A percentile compares a stretch with the other conserved stretches of the same genome.
Evolutionary conservation across 768 basidiomycete species (phyloP).

Genomic region (Amanita inopinata): DNA sequence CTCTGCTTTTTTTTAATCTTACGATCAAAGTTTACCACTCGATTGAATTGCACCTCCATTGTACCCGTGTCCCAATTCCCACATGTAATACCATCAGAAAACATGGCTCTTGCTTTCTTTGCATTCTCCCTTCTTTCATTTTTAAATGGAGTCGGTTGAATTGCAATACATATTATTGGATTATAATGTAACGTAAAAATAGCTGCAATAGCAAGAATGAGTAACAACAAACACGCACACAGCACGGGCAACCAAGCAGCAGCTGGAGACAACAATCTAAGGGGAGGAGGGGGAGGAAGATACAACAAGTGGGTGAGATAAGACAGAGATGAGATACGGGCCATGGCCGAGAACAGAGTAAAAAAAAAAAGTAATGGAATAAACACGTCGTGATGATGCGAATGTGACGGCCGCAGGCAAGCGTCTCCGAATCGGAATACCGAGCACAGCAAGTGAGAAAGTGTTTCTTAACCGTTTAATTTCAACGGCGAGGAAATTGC

Average conservation of each 20-base stretch:
- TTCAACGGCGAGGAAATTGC: constrained; percentile 3
- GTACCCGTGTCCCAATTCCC: constrained; percentile 6
- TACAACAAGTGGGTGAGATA: constrained; percentile 1
- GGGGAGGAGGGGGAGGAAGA: not conserved
- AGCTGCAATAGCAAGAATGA: constrained; percentile 8
- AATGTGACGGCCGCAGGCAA: constrained; percentile 3
- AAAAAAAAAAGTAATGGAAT: not conserved
- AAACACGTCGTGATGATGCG: not conserved
- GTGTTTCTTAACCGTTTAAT: not conserved
- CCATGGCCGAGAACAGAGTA: not conserved
- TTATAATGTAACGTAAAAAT: constrained; percentile 6
- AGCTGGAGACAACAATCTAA: not conserved
- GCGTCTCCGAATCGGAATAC: constrained; percentile 1
- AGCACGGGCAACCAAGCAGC: constrained; percentile 9
- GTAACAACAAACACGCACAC: constrained; percentile 7
- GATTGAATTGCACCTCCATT: not conserved
- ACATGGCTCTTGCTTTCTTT: not conserved
- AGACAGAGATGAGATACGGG: constrained; percentile 1
- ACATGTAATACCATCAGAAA: not conserved
- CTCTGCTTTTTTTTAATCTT: not conserved
- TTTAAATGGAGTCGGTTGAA: constrained; percentile 1
- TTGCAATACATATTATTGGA: constrained; percentile 6
- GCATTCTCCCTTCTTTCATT: constrained; percentile 1
- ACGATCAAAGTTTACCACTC: not conserved
- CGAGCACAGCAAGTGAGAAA: not conserved